Base-by-base conservation (phyloP, 495 filamentous ascomycete genomes). In the Aeminium ludgeri region DNA sequence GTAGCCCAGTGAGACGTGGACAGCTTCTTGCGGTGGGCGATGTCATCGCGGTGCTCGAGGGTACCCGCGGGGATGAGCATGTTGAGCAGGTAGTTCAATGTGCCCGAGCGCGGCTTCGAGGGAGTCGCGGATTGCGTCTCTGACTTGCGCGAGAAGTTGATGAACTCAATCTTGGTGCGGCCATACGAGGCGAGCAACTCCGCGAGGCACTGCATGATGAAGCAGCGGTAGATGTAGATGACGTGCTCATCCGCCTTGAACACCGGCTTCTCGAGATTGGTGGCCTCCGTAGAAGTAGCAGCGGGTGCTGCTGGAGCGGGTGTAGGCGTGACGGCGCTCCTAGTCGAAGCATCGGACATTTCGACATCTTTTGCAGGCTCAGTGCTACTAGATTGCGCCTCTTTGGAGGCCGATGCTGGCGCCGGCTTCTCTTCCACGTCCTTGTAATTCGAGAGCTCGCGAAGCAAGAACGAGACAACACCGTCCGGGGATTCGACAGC, bases 141-240 rank as follows among this genome's bases (percentile, higher is more conserved):
- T 15, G 80, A 78, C 51, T 83, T 83, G 44, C 89, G 76, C 38
- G 87, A 94, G 65, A 94, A 96, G 55, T 95, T 95, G 59, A 99
- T 94, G 56, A 99, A 99, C 53, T 99, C 91, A 16, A 96, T 69
- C 65, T 99, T 99, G 30, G 84, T 78, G 20, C 86, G 78, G 45
- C 84, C 93, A 63, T 94, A 96, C 52, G 77, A 87, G 30, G 78
- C 77, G n/a, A 99, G 67, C 13, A 99, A 70, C 56, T 99, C 89
- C 0, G 86, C 80, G 25, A 99, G 65, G 53, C 87, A 93, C 55
- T 93, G 83, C 30, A 99, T 68, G 41, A 99, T 66, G 65, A 96
- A 94, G 64, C 84, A 93, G 16, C 91, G 74, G 52, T 96, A 99
- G 43, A 94, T 78, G 59, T 89, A 95, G 45, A 92, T 95, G 0